These are phyloP conservation scores for Bertia moriformis DNA, from an alignment of 2,329 filamentous ascomycete genomes.

Conservation along the genomic window DNA sequence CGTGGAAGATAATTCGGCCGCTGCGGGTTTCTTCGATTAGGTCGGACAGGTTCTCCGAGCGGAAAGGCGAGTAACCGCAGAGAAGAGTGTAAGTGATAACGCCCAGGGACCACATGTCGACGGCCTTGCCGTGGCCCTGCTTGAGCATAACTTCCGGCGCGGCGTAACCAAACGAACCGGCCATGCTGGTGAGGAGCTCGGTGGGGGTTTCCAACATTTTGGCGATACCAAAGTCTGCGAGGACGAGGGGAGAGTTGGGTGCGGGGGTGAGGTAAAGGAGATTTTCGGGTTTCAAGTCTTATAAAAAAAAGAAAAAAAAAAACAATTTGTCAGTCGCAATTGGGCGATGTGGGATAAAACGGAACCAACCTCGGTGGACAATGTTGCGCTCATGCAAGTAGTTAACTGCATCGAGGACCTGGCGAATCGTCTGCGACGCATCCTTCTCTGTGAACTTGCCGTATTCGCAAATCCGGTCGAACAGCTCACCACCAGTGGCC, in stretches of 20 bases:
- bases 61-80: constrained; percentile 95
- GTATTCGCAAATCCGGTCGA: constrained; percentile 94
- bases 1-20: constrained; percentile 80
- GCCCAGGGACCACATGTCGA: constrained; percentile 98
- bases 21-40: constrained; percentile 86
- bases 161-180: constrained; percentile 93
- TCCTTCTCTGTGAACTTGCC: constrained; percentile 98
- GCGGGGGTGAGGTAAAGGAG: constrained; percentile 78
- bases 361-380: constrained; percentile 68
- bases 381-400: constrained; percentile 92
- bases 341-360: constrained; percentile 1
- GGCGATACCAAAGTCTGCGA: constrained; percentile 95
- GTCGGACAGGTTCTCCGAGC: constrained; percentile 82
- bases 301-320: constrained; percentile 2
- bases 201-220: constrained; percentile 89
- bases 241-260: constrained; percentile 67
- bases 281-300: constrained; percentile 98
- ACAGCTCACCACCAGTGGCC: constrained; percentile 87
- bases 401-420: constrained; percentile 82
- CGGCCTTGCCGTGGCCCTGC: constrained; percentile 90
- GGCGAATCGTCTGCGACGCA: constrained; percentile 84
- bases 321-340: too few relatives aligned
- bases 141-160: constrained; percentile 98
- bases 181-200: constrained; percentile 94
- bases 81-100: constrained; percentile 97